Evolutionary conservation across 2,329 filamentous ascomycete genomes (phyloP).

Genomic region (Curvularia spicifera): DNA sequence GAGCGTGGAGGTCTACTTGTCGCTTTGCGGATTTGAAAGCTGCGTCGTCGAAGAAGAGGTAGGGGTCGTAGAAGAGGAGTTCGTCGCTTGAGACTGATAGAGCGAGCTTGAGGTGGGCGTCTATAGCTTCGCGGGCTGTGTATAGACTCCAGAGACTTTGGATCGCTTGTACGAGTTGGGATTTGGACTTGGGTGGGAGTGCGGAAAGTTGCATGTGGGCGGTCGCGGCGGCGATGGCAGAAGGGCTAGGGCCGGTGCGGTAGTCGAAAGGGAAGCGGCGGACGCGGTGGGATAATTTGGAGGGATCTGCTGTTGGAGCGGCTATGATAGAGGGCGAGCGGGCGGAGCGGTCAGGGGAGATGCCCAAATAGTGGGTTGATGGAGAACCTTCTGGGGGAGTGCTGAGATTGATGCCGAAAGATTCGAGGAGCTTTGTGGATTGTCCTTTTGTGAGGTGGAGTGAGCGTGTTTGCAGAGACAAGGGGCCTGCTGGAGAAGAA

Average conservation of each 20-base stretch:
- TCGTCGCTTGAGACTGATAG: conserved; percentile 47
- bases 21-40: conserved; percentile 68
- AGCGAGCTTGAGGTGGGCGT: conserved; percentile 60
- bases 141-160: conserved; percentile 65
- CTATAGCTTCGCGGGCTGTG: conserved; percentile 69
- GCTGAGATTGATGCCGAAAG: conserved; percentile 57
- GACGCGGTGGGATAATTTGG: conserved; percentile 53
- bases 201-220: conserved; percentile 62
- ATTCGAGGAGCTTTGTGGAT: conserved; percentile 62
- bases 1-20: conserved; percentile 65
- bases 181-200: conserved; percentile 52
- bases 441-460: conserved; percentile 64
- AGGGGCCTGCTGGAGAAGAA: conserved; percentile 4
- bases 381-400: conserved; percentile 42
- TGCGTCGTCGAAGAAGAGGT: conserved; percentile 73
- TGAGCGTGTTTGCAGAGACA: conserved; percentile 53
- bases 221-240: conserved; percentile 53
- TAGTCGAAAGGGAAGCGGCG: conserved; percentile 70
- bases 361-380: conserved; percentile 61
- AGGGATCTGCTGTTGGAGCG: conserved; percentile 58
- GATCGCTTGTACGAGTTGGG: conserved; percentile 59
- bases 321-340: conserved; percentile 69
- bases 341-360: conserved; percentile 69
- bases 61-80: conserved; percentile 61
- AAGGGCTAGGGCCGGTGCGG: conserved; percentile 50